phyloP scores from a whole-genome alignment of 805 yeast species.

The Candida boidinii region DNA sequence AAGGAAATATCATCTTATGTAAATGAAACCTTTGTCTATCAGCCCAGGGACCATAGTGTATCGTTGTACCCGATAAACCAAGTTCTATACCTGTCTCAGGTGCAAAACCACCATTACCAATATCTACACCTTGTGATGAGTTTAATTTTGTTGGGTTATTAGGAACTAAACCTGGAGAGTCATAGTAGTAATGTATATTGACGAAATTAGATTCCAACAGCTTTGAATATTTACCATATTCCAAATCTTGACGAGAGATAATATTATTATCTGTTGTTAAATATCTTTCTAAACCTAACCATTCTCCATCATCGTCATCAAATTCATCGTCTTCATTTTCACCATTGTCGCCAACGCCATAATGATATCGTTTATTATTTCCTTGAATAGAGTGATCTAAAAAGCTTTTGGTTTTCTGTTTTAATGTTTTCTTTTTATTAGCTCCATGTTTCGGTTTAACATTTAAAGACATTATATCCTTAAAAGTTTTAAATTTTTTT shows the following conservation, averaged over 20 bases:
- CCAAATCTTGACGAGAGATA: slow-evolving; percentile 36
- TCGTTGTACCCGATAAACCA: slow-evolving; percentile 47
- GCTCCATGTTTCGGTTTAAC: no score
- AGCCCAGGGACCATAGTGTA: slow-evolving; percentile 94
- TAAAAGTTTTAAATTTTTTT: not conserved
- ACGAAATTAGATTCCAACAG: slow-evolving; percentile 53
- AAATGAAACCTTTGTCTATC: slow-evolving; percentile 70
- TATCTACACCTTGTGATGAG: slow-evolving; percentile 37
- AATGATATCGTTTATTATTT: not conserved
- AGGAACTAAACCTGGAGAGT: slow-evolving; percentile 61
- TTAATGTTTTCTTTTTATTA: no score
- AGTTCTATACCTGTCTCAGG: slow-evolving; percentile 60
- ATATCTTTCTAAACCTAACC: slow-evolving; percentile 79
- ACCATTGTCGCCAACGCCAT: not conserved
- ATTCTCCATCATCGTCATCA: slow-evolving; percentile 26
- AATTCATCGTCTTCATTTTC: slow-evolving; percentile 1
- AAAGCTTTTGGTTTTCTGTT: no score
- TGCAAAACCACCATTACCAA: slow-evolving; percentile 49
- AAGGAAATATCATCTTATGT: slow-evolving; percentile 62
- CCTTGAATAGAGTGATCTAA: not conserved
- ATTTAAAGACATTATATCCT: no score
- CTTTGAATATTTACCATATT: slow-evolving; percentile 76
- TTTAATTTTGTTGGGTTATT: slow-evolving; percentile 19
- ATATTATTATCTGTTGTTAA: slow-evolving; percentile 21
- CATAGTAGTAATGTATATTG: slow-evolving; percentile 56